Base-by-base conservation (phyloP, 768 basidiomycete genomes). In the Candolleomyces eurysporus region DNA sequence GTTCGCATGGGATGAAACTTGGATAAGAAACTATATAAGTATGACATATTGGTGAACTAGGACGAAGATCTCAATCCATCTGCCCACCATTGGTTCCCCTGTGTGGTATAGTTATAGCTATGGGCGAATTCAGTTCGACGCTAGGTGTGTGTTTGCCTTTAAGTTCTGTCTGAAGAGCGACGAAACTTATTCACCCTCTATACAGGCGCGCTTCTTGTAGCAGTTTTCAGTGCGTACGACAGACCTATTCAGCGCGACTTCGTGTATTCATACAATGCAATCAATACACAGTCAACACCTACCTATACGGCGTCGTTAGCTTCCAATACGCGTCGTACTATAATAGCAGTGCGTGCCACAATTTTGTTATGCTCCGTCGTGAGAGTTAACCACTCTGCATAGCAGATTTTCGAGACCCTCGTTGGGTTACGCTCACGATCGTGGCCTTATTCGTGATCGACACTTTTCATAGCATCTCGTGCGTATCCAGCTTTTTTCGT, bases 391-490 rank as follows among this genome's bases (percentile, higher is more conserved):
- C n/a, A 43, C 13, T 4, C 31, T 26, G 4, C 26, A 26, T 19
- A 4, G 4, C 39, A 48, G 50, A 45, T 13, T 60, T 54, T 22
- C 30, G 46, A 7, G 50, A 42, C 19, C 36, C 42, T 6, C 36
- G 6, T 9, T 56, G 54, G 39, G 22, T 53, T 22, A 53, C 39
- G 31, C 36, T 52, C 21, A 53, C 59, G 17, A 45, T 60, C 22
- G 39, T 11, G 13, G 59, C 21, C 22, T 30, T 60, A 16, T 60
- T 52, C 43, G 26, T 60, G 42, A 60, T 21, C 4, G 59, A 60
- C 45, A 60, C 52, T 8, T 60, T 60, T 30, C 59, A 60, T 43
- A 60, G 59, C 36, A 54, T 60, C 16, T 60, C 36, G 45, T 49
- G n/a, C 19, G 48, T 22, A 21, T 11, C 8, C 16, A 16, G 13